Base-by-base conservation (phyloP, 805 yeast species). In the Wickerhamiella cacticola region DNA sequence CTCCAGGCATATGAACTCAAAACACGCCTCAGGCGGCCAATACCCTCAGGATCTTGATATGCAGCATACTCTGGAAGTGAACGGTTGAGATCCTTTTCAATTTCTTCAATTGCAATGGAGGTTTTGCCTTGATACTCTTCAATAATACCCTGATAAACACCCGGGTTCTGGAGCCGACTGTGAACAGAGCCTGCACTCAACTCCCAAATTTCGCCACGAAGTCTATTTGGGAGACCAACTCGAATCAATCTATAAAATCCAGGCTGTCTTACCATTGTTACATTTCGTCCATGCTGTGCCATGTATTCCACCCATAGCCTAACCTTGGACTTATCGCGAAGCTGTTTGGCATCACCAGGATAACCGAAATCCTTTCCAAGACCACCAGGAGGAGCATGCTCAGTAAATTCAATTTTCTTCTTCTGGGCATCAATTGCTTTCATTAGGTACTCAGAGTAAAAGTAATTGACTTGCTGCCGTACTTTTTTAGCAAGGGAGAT, bases 131-230 rank as follows among this genome's bases (percentile, higher is more conserved):
- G 71, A 59, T 83, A 79, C 15, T 76, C 79, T 2, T 68, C 70
- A 45, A 87, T 68, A 6, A 88, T 54, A 26, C 66, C 63, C 38
- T 68, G 61, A 63, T 88, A 92, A 41, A 75, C 77, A 0, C 72
- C 75, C 10, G 71, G 72, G 56, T 81, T 70, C 46, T 76, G 75
- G 58, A 78, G 74, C 45, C 97, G 70, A 46, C 75, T 59, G 59
- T 77, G 85, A 70, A 87, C 78, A 0, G 95, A 80, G 3, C 98
- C 99, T 39, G 85, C 77, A 46, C 86, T 76, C 47, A 85, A 66
- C 62, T 92, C 98, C 99, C 99, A 92, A 12, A 92, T 69, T 59
- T 92, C 99, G 33, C 98, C 98, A 55, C 99, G 73, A 47, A 92
- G 68, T 50, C 94, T 73, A 60, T 89, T 89, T n/a, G 97, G 97